phyloP scores from a whole-genome alignment of 2,329 filamentous ascomycete species.

The Alternaria tenuissima region DNA sequence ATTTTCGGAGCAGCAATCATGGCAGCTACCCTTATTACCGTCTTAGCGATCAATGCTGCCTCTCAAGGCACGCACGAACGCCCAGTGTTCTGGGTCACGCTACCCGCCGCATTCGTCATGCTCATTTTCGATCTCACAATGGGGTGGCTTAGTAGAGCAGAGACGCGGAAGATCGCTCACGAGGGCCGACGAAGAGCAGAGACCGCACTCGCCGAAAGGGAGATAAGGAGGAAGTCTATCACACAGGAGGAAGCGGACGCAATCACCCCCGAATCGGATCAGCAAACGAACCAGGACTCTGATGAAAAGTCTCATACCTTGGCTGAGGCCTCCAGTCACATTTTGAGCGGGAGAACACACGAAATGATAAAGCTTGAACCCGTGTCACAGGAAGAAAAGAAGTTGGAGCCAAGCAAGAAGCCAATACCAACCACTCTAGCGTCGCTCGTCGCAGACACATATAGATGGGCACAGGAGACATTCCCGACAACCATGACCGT shows the following conservation, averaged over 20 bases:
- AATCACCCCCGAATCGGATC: slow-evolving; percentile 11
- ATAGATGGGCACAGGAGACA: slow-evolving; percentile 71
- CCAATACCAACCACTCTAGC: slow-evolving; percentile 59
- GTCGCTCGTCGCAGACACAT: slow-evolving; percentile 57
- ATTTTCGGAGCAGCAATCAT: slow-evolving; percentile 71
- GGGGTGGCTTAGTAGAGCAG: slow-evolving; percentile 69
- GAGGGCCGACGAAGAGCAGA: slow-evolving; percentile 63
- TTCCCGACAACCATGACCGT: slow-evolving; percentile 75
- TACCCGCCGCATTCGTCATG: slow-evolving; percentile 74
- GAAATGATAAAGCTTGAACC: background rate
- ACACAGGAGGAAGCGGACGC: slow-evolving; percentile 16
- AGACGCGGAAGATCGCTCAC: slow-evolving; percentile 69
- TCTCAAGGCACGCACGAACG: slow-evolving; percentile 59
- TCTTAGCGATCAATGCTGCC: slow-evolving; percentile 71
- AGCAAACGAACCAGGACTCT: background rate
- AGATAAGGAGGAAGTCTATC: slow-evolving; percentile 43
- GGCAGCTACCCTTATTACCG: slow-evolving; percentile 70
- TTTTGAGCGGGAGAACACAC: slow-evolving; percentile 9
- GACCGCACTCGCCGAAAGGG: slow-evolving; percentile 46
- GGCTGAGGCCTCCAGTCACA: slow-evolving; percentile 6
- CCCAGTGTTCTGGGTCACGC: slow-evolving; percentile 73
- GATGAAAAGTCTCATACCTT: slow-evolving; percentile 23
- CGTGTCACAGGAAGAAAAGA: slow-evolving; percentile 13
- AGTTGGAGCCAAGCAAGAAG: slow-evolving; percentile 7
- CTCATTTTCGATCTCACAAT: slow-evolving; percentile 71